Base-by-base conservation (phyloP, 2,329 filamentous ascomycete species). In the Rhynchosporium agropyri region DNA sequence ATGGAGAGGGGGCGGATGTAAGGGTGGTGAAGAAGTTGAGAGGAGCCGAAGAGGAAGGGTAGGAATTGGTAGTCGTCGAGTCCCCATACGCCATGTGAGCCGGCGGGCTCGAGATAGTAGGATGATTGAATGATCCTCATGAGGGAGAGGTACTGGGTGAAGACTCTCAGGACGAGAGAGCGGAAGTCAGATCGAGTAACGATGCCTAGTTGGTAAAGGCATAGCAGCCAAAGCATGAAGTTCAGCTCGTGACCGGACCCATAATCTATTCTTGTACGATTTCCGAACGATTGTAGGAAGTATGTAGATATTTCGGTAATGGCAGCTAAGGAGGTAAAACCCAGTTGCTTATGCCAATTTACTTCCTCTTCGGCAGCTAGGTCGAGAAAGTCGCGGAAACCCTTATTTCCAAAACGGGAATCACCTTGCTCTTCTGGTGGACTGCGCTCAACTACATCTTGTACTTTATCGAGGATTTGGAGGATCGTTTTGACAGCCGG, bases 231-330 rank as follows among this genome's bases (percentile, higher is more conserved):
- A 74, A 97, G 89, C 76, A 94, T 83, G 78, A 99, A 98, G 80
- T 99, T 98, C 66, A 99, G 84, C 78, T 99, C 95, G 76, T 99
- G 95, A 2, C 95, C 95, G 0, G 92, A 97, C 57, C 95, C 95
- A 76, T 99, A 99, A 79, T 99, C 95, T 72, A 99, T 95, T 46
- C 94, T 86, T 58, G 85, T 84, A 50, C 88, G 84, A 74, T 96
- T 97, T 51, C 95, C 95, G 68, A 98, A 93, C 0, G 90, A 89
- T 72, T 96, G 85, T 67, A 84, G 79, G 40, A 99, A 82, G 77
- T 99, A 99, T 36, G 88, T 86, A 0, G 89, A 88, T 4, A 90
- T 80, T 74, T 99, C 95, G 3, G 82, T 77, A 54, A 89, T 81
- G 13, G 89, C 89, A 0, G 76, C 76, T 2, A 76, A 64, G 15